Evolutionary conservation across 163 green algal genomes (phyloP).

Genomic region (Chlorella variabilis): DNA sequence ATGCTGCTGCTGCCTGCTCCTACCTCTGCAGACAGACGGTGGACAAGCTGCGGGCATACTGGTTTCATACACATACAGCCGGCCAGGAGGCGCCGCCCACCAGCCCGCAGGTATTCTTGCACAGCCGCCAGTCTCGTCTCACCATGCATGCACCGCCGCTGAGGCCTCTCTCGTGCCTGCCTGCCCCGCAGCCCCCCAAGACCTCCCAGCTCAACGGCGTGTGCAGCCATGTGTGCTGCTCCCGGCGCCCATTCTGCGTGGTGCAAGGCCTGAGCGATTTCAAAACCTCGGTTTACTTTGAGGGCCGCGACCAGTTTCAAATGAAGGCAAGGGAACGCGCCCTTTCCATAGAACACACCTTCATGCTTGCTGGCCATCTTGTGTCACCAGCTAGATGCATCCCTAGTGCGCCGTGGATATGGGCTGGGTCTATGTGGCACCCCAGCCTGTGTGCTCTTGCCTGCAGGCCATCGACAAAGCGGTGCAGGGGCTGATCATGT

Average conservation of each 20-base stretch:
- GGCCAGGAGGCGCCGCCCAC: neutral
- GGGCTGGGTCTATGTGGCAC: too few species aligned
- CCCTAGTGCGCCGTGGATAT: too few species aligned
- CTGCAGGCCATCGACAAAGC: slow-evolving; percentile 35
- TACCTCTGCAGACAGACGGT: slow-evolving; percentile 40
- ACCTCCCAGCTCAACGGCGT: slow-evolving; percentile 35
- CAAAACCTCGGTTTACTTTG: slow-evolving; percentile 41
- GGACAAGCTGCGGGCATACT: slow-evolving; percentile 49
- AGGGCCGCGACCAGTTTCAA: slow-evolving; percentile 1
- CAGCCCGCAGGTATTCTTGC: slow-evolving; percentile 1
- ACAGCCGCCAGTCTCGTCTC: too few species aligned
- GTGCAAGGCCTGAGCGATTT: slow-evolving; percentile 50
- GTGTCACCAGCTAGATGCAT: too few species aligned
- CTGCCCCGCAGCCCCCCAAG: neutral
- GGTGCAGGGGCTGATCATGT: slow-evolving; percentile 1
- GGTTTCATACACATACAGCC: slow-evolving; percentile 20
- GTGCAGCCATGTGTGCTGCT: slow-evolving; percentile 61
- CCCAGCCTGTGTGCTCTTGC: too few species aligned
- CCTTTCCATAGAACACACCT: too few species aligned
- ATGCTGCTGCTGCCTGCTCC: too few species aligned
- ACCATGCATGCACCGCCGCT: too few species aligned
- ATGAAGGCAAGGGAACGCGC: slow-evolving; percentile 15
- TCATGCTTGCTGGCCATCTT: too few species aligned
- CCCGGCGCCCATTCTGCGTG: slow-evolving; percentile 56
- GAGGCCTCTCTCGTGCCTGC: too few species aligned